Evolutionary conservation across 2,329 filamentous ascomycete species (phyloP).

Genomic region (Curvularia sp.): DNA sequence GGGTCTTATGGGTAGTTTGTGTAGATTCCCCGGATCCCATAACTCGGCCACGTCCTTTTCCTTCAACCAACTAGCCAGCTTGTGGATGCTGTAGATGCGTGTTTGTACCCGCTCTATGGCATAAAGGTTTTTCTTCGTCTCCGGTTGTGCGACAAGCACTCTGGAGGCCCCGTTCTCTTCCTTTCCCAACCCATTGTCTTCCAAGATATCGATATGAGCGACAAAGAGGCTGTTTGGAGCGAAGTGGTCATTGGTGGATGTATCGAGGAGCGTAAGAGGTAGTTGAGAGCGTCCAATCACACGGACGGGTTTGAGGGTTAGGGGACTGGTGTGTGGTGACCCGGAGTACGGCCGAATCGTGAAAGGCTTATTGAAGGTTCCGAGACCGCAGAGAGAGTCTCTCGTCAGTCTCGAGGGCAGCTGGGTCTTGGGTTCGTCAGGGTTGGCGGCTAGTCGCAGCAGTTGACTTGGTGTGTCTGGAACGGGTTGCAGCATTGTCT

Average conservation of each 20-base stretch:
- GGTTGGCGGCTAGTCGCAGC: constrained; percentile 34
- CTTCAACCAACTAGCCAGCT: constrained; percentile 71
- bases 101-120: constrained; percentile 71
- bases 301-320: constrained; percentile 44
- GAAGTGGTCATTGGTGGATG: constrained; percentile 30
- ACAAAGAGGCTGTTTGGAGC: constrained; percentile 44
- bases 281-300: constrained; percentile 47
- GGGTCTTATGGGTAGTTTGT: constrained; percentile 65
- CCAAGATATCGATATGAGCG: constrained; percentile 43
- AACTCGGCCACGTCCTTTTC: constrained; percentile 58
- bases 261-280: constrained; percentile 50
- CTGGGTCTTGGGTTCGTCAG: constrained; percentile 34
- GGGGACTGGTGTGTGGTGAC: constrained; percentile 38
- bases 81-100: constrained; percentile 71
- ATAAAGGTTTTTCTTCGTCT: constrained; percentile 74
- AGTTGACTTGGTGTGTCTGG: constrained; percentile 31
- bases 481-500: constrained; percentile 37
- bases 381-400: constrained; percentile 41
- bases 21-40: constrained; percentile 31
- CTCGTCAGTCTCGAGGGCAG: constrained; percentile 43
- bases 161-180: constrained; percentile 19
- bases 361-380: constrained; percentile 37
- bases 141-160: constrained; percentile 46
- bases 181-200: constrained; percentile 23
- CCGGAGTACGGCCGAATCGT: constrained; percentile 42